Base-by-base conservation (phyloP, 768 basidiomycete species). In the Aureoboletus auriporus region DNA sequence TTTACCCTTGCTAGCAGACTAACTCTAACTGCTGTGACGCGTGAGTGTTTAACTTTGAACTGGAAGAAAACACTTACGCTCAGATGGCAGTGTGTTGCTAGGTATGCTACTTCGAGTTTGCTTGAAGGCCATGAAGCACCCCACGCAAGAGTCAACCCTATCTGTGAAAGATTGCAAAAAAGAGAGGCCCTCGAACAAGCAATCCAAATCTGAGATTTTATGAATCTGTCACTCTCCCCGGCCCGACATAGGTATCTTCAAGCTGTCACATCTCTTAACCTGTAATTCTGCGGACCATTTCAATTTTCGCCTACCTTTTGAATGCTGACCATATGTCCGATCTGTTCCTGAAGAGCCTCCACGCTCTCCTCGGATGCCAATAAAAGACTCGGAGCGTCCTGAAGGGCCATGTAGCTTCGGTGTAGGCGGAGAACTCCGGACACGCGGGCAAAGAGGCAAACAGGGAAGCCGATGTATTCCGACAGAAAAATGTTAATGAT, bases 371-470 rank as follows among this genome's bases (percentile, higher is more conserved):
- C 78, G 20, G 83, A 84, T 26, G 84, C 68, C 6, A 90, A 58
- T 30, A 87, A 66, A 42, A 90, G 57, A 1, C n/a, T n/a, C n/a
- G n/a, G n/a, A n/a, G n/a, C n/a, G n/a, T n/a, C n/a, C n/a, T n/a
- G n/a, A n/a, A n/a, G n/a, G 88, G 87, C 59, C 79, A 89, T 46
- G 78, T 80, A 53, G 89, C 88, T 63, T 89, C 6, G 46, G 26
- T 2, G 85, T 83, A 10, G 82, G 73, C 26, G 66, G 68, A 43
- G 79, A 76, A 1, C 46, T 49, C 8, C 88, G 81, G 26, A 73
- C 70, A 17, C 65, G 64, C 1, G 79, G 77, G 14, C 88, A 91
- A 71, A 50, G 83, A 73, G 0, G n/a, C n/a, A n/a, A n/a, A 86
- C 86, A 1, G 76, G 69, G 39, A 72, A 76, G 20, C 71, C 79